Evolutionary conservation across 345 rosid genomes (phyloP).

Genomic region (Durio zibethinus): DNA sequence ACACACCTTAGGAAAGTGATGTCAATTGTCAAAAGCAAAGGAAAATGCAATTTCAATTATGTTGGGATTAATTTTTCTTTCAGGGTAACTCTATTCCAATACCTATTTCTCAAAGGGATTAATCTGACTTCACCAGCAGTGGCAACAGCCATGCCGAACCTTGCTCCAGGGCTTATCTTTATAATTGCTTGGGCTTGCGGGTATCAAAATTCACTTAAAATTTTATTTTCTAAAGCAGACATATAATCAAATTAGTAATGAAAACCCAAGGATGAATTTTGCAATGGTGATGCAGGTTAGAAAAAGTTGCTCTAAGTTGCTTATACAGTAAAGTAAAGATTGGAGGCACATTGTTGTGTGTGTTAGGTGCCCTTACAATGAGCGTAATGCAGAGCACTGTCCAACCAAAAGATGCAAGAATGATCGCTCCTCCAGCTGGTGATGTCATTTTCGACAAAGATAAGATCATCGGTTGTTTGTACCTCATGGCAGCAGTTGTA

Average conservation of each 20-base stretch:
- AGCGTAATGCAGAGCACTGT: constrained; percentile 75
- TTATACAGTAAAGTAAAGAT: constrained; percentile 76
- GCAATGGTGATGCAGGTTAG: constrained; percentile 50
- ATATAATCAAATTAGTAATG: background rate
- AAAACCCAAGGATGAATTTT: background rate
- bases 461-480: constrained; percentile 66
- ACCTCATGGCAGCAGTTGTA: constrained; percentile 71
- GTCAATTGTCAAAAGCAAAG: background rate
- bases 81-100: constrained; percentile 83
- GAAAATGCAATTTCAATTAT: background rate
- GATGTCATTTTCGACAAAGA: constrained; percentile 39
- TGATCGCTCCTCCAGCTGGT: background rate
- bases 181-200: constrained; percentile 77
- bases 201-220: constrained; percentile 27
- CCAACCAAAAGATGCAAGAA: constrained; percentile 14
- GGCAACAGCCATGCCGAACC: constrained; percentile 98
- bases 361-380: constrained; percentile 68
- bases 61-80: background rate
- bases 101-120: constrained; percentile 70
- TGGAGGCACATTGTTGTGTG: constrained; percentile 74
- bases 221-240: background rate
- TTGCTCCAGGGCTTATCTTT: constrained; percentile 85
- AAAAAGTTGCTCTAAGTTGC: constrained; percentile 66
- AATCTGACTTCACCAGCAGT: constrained; percentile 79
- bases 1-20: background rate